phyloP scores from a whole-genome alignment of 768 basidiomycete species.

The Lactarius sanguifluus region DNA sequence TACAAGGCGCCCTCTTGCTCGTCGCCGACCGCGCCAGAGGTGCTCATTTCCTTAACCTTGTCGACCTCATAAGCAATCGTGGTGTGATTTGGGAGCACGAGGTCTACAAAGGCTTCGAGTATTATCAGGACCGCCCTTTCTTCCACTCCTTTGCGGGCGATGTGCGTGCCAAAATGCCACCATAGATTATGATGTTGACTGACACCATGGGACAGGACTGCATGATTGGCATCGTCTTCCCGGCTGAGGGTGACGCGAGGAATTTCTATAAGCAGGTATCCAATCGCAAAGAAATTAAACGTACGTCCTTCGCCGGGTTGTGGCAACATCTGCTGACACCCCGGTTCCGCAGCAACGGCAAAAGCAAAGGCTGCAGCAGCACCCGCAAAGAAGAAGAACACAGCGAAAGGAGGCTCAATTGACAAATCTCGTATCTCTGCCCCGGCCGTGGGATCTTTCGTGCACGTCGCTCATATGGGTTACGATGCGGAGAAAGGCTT shows the following conservation, averaged over 20 bases:
- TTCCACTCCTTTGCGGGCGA: constrained; percentile 93
- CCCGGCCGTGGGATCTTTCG: constrained; percentile 75
- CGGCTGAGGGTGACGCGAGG: constrained; percentile 82
- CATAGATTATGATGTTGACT: neutral
- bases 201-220: constrained; percentile 56
- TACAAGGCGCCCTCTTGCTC: constrained; percentile 84
- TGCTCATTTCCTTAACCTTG: constrained; percentile 66
- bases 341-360: constrained; percentile 32
- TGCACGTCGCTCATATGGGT: constrained; percentile 94
- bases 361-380: constrained; percentile 49
- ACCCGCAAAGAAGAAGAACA: constrained; percentile 56
- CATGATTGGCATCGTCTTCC: constrained; percentile 89
- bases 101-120: constrained; percentile 78
- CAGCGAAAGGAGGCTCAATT: constrained; percentile 69
- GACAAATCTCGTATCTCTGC: constrained; percentile 92
- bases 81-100: constrained; percentile 95
- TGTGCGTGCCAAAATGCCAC: constrained; percentile 52
- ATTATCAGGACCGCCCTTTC: constrained; percentile 80
- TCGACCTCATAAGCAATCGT: constrained; percentile 80
- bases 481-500: constrained; percentile 87
- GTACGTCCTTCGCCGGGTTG: constrained; percentile 20
- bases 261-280: constrained; percentile 83
- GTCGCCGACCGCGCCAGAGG: constrained; percentile 58
- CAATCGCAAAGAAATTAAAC: constrained; percentile 57
- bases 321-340: neutral